Percentiles rank a stretch among this genome's conserved stretches.
phyloP scores from a whole-genome alignment of 2,329 filamentous ascomycete genomes.

The Reticulascus tulasneorum region DNA sequence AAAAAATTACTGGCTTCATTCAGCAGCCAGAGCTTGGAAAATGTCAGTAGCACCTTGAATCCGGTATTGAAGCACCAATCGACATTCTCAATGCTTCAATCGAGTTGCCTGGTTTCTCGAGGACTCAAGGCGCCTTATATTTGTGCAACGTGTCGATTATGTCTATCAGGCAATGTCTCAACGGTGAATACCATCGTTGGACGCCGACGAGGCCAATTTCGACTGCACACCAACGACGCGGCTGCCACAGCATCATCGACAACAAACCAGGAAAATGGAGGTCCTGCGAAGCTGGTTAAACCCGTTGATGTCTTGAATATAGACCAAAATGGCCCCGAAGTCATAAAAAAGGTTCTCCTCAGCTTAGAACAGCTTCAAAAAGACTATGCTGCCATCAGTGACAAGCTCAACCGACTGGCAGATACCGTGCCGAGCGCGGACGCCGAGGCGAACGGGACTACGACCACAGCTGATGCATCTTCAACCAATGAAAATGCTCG shows the following conservation, averaged over 20 bases:
- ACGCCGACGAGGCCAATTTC: not conserved
- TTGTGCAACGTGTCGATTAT: slow-evolving; percentile 21
- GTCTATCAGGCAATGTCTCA: not conserved
- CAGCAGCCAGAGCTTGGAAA: no score
- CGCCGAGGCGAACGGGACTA: not conserved
- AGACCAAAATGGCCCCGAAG: slow-evolving; percentile 8
- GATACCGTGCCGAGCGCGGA: no score
- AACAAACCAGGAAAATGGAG: no score
- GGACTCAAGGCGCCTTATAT: slow-evolving; percentile 22
- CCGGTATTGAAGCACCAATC: no score
- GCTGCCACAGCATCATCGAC: no score
- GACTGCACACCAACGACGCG: no score
- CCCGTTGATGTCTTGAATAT: no score
- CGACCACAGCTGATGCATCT: not conserved
- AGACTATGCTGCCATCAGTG: slow-evolving; percentile 6
- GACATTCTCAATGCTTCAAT: slow-evolving; percentile 27
- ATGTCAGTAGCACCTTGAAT: no score
- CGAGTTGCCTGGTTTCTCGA: slow-evolving; percentile 21
- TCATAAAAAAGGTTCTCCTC: slow-evolving; percentile 6
- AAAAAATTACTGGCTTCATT: no score
- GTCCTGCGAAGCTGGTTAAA: no score
- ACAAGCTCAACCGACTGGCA: slow-evolving; percentile 3
- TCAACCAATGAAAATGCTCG: slow-evolving; percentile 1
- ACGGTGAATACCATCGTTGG: no score
- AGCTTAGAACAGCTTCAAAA: slow-evolving; percentile 7